A percentile compares a stretch with the other conserved stretches of the same genome.
These are phyloP conservation scores for Phytophthora aleatoria DNA, from an alignment of 352 stramenopile genomes.

Conservation along the genomic window DNA sequence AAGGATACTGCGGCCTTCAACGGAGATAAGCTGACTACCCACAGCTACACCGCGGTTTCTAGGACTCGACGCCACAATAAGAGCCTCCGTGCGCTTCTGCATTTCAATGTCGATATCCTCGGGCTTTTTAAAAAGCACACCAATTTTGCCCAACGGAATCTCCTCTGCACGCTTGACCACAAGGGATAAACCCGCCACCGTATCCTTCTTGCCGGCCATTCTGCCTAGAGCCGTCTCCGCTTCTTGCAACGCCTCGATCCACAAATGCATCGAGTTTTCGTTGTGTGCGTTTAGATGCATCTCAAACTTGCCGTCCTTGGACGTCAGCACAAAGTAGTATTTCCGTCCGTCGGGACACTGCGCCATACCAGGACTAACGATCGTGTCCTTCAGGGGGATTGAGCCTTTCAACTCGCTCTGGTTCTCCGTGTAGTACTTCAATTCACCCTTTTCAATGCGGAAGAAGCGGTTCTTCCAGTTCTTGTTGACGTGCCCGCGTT, in stretches of 20 bases:
- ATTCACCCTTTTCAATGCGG: conserved; percentile 78
- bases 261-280: conserved; percentile 84
- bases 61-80: conserved; percentile 67
- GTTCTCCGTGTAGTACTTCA: conserved; percentile 87
- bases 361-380: conserved; percentile 85
- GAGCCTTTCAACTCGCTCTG: conserved; percentile 75
- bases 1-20: conserved; percentile 67
- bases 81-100: conserved; percentile 73
- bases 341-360: conserved; percentile 79
- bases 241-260: conserved; percentile 87
- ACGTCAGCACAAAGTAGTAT: conserved; percentile 88
- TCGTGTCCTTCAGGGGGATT: conserved; percentile 73
- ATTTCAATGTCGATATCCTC: conserved; percentile 77
- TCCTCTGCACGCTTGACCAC: conserved; percentile 82
- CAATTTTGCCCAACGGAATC: conserved; percentile 70
- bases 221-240: conserved; percentile 62
- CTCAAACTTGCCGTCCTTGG: conserved; percentile 81
- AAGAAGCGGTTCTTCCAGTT: conserved; percentile 92
- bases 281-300: conserved; percentile 86
- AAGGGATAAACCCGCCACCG: conserved; percentile 63
- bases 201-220: conserved; percentile 53
- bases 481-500: conserved; percentile 86
- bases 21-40: conserved; percentile 74
- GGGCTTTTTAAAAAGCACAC: conserved; percentile 59
- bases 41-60: conserved; percentile 55